phyloP scores from a whole-genome alignment of 192 early-diverging fungal species.

The Linnemannia hyalina region DNA sequence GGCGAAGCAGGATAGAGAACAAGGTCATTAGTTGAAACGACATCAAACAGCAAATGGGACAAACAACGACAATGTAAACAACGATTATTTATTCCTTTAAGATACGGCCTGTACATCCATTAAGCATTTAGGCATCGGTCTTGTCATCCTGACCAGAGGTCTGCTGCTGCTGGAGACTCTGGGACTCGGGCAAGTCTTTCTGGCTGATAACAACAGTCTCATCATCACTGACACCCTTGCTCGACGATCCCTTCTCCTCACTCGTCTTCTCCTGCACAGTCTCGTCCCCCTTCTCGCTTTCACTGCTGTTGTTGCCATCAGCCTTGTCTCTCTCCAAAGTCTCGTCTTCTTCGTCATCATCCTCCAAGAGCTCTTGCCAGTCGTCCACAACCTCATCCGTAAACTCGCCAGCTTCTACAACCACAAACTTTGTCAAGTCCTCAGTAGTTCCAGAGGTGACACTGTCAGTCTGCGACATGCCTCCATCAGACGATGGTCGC shows the following conservation, averaged over 20 bases:
- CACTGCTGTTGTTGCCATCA: not conserved
- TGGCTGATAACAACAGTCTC: constrained; percentile 31
- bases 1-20: not conserved
- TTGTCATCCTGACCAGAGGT: not conserved
- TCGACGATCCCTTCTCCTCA: constrained; percentile 4
- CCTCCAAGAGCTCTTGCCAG: constrained; percentile 52
- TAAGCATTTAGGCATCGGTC: not conserved
- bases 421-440: constrained; percentile 52
- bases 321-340: not conserved
- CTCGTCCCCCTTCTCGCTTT: not conserved
- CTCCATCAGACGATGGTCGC: not conserved
- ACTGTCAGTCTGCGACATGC: not conserved
- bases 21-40: not conserved
- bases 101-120: no score
- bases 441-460: constrained; percentile 9
- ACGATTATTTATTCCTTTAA: no score
- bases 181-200: constrained; percentile 6
- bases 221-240: constrained; percentile 38
- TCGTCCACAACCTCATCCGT: constrained; percentile 53
- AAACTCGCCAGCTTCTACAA: constrained; percentile 50
- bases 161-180: not conserved
- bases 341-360: constrained; percentile 23
- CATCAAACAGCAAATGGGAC: no score
- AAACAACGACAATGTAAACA: not conserved
- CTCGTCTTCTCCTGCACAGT: not conserved